A percentile compares a stretch with the other conserved stretches of the same genome.
These are phyloP conservation scores for Ocimum tenuiflorum DNA, from an alignment of 257 asterid species.

Conservation along the genomic window DNA sequence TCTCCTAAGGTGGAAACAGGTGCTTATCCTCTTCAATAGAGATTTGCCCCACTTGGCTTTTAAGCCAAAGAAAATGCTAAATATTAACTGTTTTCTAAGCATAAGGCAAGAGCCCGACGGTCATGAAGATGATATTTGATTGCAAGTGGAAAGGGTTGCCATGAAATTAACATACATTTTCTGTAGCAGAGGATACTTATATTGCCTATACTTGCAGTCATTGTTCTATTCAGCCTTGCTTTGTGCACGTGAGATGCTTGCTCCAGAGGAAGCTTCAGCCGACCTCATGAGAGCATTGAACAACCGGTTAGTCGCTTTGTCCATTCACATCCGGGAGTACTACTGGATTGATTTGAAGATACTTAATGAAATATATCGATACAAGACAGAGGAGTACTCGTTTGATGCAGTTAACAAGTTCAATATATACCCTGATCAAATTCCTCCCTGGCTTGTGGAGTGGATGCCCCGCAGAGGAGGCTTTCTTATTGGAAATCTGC, in stretches of 20 bases:
- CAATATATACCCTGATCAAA: slow-evolving; percentile 75
- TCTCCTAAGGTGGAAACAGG: background rate
- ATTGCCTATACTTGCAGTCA: slow-evolving; percentile 35
- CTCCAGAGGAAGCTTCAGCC: slow-evolving; percentile 61
- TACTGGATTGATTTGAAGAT: slow-evolving; percentile 69
- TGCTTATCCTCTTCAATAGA: background rate
- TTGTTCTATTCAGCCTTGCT: slow-evolving; percentile 64
- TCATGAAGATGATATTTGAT: background rate
- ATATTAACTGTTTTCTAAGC: background rate
- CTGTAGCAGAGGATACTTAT: background rate
- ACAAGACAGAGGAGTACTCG: slow-evolving; percentile 74
- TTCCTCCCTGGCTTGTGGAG: slow-evolving; percentile 65
- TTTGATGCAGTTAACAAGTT: slow-evolving; percentile 71
- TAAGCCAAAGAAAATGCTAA: background rate
- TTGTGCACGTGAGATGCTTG: slow-evolving; percentile 70
- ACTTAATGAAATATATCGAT: slow-evolving; percentile 68
- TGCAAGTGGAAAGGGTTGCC: background rate
- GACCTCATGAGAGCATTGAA: slow-evolving; percentile 61
- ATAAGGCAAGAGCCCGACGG: background rate
- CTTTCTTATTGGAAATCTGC: slow-evolving; percentile 62
- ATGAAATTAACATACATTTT: background rate
- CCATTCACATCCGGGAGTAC: slow-evolving; percentile 68
- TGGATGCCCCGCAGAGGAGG: slow-evolving; percentile 83
- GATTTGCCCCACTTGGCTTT: background rate
- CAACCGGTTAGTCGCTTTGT: slow-evolving; percentile 66